Evolutionary conservation across 2,329 filamentous ascomycete species (phyloP).

Genomic region (Epichloe festucae): DNA sequence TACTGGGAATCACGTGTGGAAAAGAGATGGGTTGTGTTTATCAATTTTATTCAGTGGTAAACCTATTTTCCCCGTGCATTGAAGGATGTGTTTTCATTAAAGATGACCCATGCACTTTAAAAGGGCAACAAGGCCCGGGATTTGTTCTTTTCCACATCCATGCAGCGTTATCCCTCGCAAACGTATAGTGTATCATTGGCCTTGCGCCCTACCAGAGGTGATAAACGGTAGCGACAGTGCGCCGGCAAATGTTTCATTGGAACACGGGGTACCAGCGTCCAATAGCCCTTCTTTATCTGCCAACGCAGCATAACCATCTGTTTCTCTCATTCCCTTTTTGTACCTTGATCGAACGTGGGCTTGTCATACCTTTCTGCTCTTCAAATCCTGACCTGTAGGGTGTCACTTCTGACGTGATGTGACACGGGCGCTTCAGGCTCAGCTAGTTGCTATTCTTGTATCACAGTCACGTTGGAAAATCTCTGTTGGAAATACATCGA

Average conservation of each 20-base stretch:
- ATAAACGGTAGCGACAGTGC: not conserved
- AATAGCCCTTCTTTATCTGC: not conserved
- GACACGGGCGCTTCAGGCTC: not conserved
- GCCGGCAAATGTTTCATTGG: not conserved
- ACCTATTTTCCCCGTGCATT: too few relatives aligned
- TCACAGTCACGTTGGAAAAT: conserved; percentile 19
- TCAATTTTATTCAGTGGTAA: too few relatives aligned
- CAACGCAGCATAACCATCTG: not conserved
- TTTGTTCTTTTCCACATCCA: not conserved
- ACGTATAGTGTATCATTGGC: not conserved
- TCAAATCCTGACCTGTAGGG: not conserved
- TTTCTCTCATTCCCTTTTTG: not conserved
- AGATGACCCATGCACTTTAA: not conserved
- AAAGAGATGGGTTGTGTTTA: not conserved
- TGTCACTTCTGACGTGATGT: not conserved
- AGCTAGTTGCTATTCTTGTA: not conserved
- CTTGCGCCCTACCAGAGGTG: not conserved
- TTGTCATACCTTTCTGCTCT: not conserved
- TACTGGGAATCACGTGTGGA: not conserved
- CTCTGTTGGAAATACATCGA: conserved; percentile 11
- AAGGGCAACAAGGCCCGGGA: not conserved
- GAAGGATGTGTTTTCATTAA: too few relatives aligned
- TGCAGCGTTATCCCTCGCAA: not conserved
- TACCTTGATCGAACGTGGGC: not conserved
- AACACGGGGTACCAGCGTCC: not conserved